Conservation (phyloP, 2,329 filamentous ascomycete species). For the Stemphylium lycopersici region DNA sequence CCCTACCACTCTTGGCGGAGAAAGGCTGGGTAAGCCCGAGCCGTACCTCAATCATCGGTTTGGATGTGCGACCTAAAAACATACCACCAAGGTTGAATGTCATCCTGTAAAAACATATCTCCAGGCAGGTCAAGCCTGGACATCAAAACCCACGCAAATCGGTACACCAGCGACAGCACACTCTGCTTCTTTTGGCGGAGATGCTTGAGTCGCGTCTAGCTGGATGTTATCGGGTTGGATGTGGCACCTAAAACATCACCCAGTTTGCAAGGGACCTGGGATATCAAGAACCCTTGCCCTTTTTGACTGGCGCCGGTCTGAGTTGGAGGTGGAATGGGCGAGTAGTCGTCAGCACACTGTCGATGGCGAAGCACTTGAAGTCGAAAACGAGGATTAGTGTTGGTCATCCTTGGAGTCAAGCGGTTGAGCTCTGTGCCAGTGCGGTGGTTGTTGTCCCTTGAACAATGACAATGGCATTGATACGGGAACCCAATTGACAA, state of each 20-base stretch:
- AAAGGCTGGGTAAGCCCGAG: too few species aligned
- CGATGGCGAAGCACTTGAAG: neutral
- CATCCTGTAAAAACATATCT: neutral
- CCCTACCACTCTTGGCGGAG: too few species aligned
- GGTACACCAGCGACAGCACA: neutral
- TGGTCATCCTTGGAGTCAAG: neutral
- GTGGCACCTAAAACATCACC: neutral
- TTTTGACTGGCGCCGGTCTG: neutral
- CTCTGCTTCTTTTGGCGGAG: neutral
- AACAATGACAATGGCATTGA: neutral
- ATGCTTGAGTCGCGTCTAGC: neutral
- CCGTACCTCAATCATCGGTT: too few species aligned
- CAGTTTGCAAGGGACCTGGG: conserved; percentile 1
- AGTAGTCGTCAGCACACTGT: neutral
- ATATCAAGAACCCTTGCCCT: neutral
- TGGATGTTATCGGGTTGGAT: conserved; percentile 1
- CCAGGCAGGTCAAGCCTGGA: conserved; percentile 6
- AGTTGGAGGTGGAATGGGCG: neutral
- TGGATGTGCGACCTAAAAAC: too few species aligned
- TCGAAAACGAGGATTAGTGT: neutral
- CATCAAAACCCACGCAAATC: conserved; percentile 1
- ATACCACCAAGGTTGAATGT: neutral
- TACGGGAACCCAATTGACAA: neutral
- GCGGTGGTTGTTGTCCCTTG: neutral
- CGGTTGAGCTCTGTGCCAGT: neutral